phyloP scores from a whole-genome alignment of 345 rosid species.

The Dipteronia dyeriana region DNA sequence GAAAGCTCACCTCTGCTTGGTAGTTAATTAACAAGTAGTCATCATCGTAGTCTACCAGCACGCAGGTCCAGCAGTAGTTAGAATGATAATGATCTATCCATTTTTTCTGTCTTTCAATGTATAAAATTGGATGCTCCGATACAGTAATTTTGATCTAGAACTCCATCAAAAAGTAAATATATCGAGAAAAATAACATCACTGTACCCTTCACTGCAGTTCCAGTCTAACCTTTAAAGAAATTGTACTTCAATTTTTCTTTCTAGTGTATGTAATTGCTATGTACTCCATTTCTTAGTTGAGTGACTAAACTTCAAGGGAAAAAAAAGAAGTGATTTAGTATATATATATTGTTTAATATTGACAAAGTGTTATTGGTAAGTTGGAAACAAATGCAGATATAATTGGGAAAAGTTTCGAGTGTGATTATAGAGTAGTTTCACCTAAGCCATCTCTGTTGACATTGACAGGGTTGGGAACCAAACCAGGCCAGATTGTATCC shows the following conservation, averaged over 20 bases:
- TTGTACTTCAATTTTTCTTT: not conserved
- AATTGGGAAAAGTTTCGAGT: not conserved
- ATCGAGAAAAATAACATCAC: not conserved
- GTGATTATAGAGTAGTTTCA: not conserved
- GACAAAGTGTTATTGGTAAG: not conserved
- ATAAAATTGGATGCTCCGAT: too few relatives aligned
- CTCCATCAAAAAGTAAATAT: not conserved
- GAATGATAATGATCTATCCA: not conserved
- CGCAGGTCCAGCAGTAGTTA: not conserved
- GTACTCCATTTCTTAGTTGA: too few relatives aligned
- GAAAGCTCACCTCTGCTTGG: constrained; percentile 42
- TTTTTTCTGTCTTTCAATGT: not conserved
- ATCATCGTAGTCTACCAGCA: too few relatives aligned
- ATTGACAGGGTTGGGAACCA: constrained; percentile 1
- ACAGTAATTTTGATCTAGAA: not conserved
- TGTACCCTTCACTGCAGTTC: not conserved
- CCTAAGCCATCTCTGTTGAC: constrained; percentile 22
- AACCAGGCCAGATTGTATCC: not conserved
- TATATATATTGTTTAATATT: too few relatives aligned
- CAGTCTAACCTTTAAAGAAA: not conserved
- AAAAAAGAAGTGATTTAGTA: too few relatives aligned
- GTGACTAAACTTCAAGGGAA: too few relatives aligned
- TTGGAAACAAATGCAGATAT: not conserved
- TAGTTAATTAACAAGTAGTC: constrained; percentile 4
- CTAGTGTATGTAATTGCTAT: too few relatives aligned